phyloP scores from a whole-genome alignment of 2,329 filamentous ascomycete genomes.

The Aspergillus sergii region DNA sequence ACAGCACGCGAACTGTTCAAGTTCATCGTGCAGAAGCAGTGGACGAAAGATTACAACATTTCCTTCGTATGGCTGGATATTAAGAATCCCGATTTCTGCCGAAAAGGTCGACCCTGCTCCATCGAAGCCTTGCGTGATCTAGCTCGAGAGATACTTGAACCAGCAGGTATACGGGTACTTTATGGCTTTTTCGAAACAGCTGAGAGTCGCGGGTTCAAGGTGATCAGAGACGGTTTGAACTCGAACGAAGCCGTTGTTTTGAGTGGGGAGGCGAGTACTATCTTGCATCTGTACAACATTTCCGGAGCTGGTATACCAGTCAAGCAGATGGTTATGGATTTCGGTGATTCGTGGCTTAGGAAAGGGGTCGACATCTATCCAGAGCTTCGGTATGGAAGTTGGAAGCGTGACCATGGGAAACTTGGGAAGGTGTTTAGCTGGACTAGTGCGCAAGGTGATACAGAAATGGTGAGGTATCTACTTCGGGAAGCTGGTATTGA shows the following conservation, averaged over 20 bases:
- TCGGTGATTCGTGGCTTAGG: background rate
- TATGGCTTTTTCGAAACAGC: slow-evolving; percentile 16
- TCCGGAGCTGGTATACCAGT: background rate
- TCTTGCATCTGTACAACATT: background rate
- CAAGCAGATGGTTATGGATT: background rate
- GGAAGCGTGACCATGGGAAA: background rate
- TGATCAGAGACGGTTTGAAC: slow-evolving; percentile 11
- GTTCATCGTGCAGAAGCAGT: slow-evolving; percentile 12
- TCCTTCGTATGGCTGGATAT: slow-evolving; percentile 24
- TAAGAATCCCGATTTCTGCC: slow-evolving; percentile 21
- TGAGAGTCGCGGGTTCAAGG: slow-evolving; percentile 8
- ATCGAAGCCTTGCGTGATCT: slow-evolving; percentile 18
- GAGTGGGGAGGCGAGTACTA: background rate
- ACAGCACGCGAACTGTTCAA: slow-evolving; percentile 13
- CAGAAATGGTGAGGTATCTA: background rate
- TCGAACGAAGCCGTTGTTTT: slow-evolving; percentile 4
- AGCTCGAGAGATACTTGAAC: slow-evolving; percentile 16
- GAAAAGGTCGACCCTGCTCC: slow-evolving; percentile 4
- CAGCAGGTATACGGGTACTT: slow-evolving; percentile 16
- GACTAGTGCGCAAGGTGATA: background rate
- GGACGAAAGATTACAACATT: slow-evolving; percentile 8
- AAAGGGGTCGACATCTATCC: background rate
- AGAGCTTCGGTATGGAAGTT: background rate
- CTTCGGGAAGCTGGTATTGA: background rate
- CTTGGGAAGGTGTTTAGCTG: slow-evolving; percentile 8